Percentiles rank a stretch among this genome's conserved stretches.
Conservation (phyloP, 164 flowering plant species). For the Chimonanthus salicifolius region DNA sequence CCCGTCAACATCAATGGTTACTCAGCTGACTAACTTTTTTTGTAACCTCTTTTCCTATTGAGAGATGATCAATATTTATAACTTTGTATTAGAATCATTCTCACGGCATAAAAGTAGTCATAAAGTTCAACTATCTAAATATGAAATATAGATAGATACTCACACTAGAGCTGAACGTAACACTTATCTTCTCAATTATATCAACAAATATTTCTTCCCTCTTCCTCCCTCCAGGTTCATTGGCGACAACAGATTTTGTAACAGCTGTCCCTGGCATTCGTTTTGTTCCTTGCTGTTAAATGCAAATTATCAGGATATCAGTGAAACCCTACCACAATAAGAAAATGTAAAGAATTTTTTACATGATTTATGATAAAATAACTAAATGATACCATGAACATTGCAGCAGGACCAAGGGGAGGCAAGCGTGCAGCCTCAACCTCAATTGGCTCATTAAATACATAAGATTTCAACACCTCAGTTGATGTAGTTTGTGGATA, state of each 20-base stretch:
- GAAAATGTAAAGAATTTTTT: background rate
- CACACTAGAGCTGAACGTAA: conserved; percentile 94
- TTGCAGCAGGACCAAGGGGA: conserved; percentile 79
- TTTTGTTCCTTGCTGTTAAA: conserved; percentile 83
- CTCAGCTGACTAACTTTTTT: no score
- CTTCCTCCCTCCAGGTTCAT: conserved; percentile 82
- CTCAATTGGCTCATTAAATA: conserved; percentile 91
- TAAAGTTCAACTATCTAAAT: no score
- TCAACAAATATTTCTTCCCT: conserved; percentile 97
- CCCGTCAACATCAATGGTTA: no score
- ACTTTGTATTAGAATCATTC: no score
- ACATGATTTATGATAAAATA: background rate
- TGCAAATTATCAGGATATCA: conserved; percentile 9
- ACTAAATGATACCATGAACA: conserved; percentile 67
- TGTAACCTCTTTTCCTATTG: no score
- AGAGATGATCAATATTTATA: no score
- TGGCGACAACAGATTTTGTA: conserved; percentile 91
- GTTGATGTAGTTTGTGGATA: conserved; percentile 96
- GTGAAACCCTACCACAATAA: background rate
- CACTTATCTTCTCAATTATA: conserved; percentile 88
- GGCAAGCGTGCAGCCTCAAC: conserved; percentile 74
- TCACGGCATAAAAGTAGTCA: no score
- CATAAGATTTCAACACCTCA: conserved; percentile 78
- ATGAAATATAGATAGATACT: conserved; percentile 22
- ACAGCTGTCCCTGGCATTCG: conserved; percentile 97